Base-by-base conservation (phyloP, 371 early-diverging fungal genomes). In the Mortierella sp. region DNA sequence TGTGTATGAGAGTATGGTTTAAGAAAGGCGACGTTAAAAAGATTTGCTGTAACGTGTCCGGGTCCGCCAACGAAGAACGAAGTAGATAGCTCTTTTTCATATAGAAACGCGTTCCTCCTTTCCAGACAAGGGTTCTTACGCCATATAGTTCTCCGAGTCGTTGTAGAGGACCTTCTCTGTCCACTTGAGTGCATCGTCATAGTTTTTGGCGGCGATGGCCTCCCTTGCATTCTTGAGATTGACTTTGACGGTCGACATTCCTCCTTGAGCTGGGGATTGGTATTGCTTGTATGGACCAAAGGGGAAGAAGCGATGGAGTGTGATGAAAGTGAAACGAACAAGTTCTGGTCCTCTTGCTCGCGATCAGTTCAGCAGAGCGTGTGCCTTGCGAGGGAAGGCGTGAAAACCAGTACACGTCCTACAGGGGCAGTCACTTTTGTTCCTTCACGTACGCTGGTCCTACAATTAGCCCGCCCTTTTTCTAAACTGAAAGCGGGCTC, bases 71-170 rank as follows among this genome's bases (percentile, higher is more conserved):
- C 3, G 16, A 31, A 34, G 16, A 34, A 16, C 13, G 10, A 54
- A 67, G n/a, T 48, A 55, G 48, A 34, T 46, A 46, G 13, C 48
- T 13, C 48, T 46, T 46, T 13, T 46, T 46, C 13, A 13, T 11
- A 5, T 46, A 46, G 48, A 37, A 34, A 64, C 64, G 37, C 64
- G 64, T 31, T 53, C 48, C 19, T 24, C 53, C 24, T 53, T 24
- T 21, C 21, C 19, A 8, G 48, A 13, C 48, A 31, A 28, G 14
- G 5, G 28, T 28, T 13, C 81, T 82, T 92, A 94, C 93, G 94
- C 97, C 88, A 93, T 95, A 88, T 97, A 97, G 84, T 95, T 97
- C 26, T 86, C 89, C 13, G 89, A 88, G 70, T 97, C 97, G 82
- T 91, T 89, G 61, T 95, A 91, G 3, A 97, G 89, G 31, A 96